These are phyloP conservation scores for Pichia gijzeniarum DNA, from an alignment of 805 yeast species.

Conservation along the genomic window DNA sequence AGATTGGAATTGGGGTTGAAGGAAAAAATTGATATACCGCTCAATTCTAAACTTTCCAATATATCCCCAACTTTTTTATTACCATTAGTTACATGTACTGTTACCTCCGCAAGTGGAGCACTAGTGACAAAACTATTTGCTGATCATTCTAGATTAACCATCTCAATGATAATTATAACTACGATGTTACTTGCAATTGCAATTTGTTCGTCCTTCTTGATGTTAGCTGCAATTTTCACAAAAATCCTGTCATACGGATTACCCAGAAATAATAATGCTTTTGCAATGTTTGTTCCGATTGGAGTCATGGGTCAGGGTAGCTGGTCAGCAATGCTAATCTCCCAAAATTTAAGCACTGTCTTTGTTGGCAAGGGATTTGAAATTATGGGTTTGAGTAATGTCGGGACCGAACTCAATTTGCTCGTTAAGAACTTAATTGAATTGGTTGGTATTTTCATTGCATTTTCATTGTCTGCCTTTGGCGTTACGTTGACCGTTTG, in stretches of 20 bases:
- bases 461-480: conserved; percentile 28
- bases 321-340: conserved; percentile 45
- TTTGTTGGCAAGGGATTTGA: conserved; percentile 6
- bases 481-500: conserved; percentile 35
- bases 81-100: conserved; percentile 78
- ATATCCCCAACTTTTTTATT: conserved; percentile 56
- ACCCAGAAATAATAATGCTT: conserved; percentile 48
- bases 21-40: neutral
- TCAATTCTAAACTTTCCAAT: conserved; percentile 27
- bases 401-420: neutral
- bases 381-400: conserved; percentile 2
- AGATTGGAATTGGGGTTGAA: neutral
- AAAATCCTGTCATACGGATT: conserved; percentile 51
- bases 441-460: conserved; percentile 17
- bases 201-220: conserved; percentile 24
- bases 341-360: conserved; percentile 16
- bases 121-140: conserved; percentile 37
- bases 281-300: conserved; percentile 69
- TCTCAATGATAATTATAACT: conserved; percentile 47
- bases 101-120: conserved; percentile 67
- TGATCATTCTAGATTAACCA: conserved; percentile 13
- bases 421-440: neutral
- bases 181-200: conserved; percentile 68
- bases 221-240: conserved; percentile 57
- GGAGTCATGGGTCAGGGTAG: conserved; percentile 88